Evolutionary conservation across 305 asterid species (phyloP).

Genomic region (Fraxinus sp.): DNA sequence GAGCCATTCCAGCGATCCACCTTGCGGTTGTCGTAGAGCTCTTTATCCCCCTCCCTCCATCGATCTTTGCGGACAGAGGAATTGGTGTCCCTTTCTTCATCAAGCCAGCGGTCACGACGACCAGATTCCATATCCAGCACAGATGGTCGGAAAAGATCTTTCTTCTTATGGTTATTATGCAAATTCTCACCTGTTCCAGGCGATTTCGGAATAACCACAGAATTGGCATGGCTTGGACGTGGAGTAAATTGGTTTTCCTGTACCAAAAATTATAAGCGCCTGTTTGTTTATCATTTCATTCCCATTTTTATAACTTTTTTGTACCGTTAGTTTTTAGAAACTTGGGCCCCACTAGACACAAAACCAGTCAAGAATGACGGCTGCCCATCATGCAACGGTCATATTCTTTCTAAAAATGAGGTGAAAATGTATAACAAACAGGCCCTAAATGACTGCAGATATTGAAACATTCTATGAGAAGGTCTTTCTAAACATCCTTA

Average conservation of each 20-base stretch:
- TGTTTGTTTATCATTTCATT: no score
- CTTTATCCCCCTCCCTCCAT: slow-evolving; percentile 89
- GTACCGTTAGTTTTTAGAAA: no score
- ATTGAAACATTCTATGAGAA: not conserved
- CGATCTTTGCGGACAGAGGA: slow-evolving; percentile 64
- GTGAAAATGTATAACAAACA: no score
- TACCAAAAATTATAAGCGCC: slow-evolving; percentile 19
- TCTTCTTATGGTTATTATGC: slow-evolving; percentile 56
- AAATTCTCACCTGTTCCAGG: slow-evolving; percentile 52
- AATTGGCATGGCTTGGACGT: slow-evolving; percentile 45
- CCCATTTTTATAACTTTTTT: no score
- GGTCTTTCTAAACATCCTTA: not conserved
- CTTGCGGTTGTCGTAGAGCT: slow-evolving; percentile 51
- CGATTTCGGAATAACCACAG: slow-evolving; percentile 42
- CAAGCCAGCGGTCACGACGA: slow-evolving; percentile 86
- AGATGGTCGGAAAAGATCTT: slow-evolving; percentile 89
- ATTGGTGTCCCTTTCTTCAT: slow-evolving; percentile 90
- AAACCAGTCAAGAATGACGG: no score
- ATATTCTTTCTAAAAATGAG: no score
- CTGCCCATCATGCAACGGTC: no score
- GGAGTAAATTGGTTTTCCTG: slow-evolving; percentile 62
- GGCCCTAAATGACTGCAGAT: not conserved
- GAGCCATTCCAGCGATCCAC: slow-evolving; percentile 72
- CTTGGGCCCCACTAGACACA: no score
- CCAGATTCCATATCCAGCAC: slow-evolving; percentile 68